Evolutionary conservation across 169 alveolate species (phyloP).

Genomic region (Plasmodium gonderi): DNA sequence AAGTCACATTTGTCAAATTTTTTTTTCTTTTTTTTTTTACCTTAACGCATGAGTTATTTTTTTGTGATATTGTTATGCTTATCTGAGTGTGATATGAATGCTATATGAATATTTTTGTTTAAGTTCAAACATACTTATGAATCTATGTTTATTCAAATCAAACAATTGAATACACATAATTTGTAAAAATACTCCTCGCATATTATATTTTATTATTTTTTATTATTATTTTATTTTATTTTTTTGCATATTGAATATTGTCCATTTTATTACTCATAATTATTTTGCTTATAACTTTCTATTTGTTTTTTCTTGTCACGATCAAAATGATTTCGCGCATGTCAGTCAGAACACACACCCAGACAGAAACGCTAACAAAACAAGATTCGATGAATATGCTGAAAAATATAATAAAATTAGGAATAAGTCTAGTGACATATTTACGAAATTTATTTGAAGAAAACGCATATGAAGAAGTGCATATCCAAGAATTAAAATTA

Average conservation of each 20-base stretch:
- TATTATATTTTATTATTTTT: too few species aligned
- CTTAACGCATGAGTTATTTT: not conserved
- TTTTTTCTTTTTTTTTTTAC: conserved; percentile 10
- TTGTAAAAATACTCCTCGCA: too few species aligned
- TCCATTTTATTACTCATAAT: not conserved
- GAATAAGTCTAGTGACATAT: conserved; percentile 80
- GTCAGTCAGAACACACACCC: conserved; percentile 65
- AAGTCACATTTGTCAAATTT: not conserved
- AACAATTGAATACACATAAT: too few species aligned
- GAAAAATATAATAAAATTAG: conserved; percentile 79
- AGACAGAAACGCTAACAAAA: conserved; percentile 40
- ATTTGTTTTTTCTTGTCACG: not conserved
- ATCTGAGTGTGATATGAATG: not conserved
- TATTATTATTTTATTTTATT: not conserved
- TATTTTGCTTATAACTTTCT: not conserved
- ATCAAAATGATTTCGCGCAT: conserved; percentile 61
- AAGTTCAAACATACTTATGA: too few species aligned
- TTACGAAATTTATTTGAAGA: conserved; percentile 81
- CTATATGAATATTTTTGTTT: too few species aligned
- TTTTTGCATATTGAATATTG: not conserved
- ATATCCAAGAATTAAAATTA: conserved; percentile 78
- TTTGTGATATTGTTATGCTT: not conserved
- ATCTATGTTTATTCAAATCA: too few species aligned
- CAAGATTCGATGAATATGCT: conserved; percentile 79
- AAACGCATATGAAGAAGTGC: conserved; percentile 81